These are phyloP conservation scores for Leishmania gerbilli DNA, from an alignment of 208 protist genomes.

Conservation along the genomic window DNA sequence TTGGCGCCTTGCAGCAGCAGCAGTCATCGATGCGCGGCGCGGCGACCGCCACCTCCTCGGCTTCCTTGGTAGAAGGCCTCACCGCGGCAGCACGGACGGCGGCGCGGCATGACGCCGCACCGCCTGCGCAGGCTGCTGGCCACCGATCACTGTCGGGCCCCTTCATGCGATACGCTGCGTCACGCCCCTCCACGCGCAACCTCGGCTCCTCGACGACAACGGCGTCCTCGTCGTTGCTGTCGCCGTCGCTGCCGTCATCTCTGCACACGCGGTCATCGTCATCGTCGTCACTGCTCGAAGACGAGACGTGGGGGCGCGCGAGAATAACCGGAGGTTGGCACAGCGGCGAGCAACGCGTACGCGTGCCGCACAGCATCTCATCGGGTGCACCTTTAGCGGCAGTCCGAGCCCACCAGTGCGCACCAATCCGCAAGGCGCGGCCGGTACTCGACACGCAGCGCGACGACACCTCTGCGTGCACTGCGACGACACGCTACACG, in stretches of 20 bases:
- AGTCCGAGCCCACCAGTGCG: background rate
- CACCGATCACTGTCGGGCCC: background rate
- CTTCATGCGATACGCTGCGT: background rate
- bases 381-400: background rate
- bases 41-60: background rate
- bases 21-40: background rate
- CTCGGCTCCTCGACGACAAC: slow-evolving; percentile 16
- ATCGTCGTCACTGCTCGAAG: slow-evolving; percentile 7
- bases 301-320: background rate
- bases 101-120: background rate
- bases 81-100: slow-evolving; percentile 27
- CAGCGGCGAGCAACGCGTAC: background rate
- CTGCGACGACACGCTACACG: slow-evolving; percentile 30
- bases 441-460: slow-evolving; percentile 25
- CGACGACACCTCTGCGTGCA: slow-evolving; percentile 10
- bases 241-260: background rate
- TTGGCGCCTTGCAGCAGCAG: slow-evolving; percentile 24
- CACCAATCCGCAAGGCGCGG: slow-evolving; percentile 10
- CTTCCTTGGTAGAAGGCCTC: slow-evolving; percentile 14
- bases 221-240: background rate
- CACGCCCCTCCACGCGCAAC: slow-evolving; percentile 27
- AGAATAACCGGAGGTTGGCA: background rate
- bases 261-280: background rate
- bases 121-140: background rate
- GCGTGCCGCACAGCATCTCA: background rate